Conservation (phyloP, 805 yeast species). For the Schwanniomyces sp. region DNA sequence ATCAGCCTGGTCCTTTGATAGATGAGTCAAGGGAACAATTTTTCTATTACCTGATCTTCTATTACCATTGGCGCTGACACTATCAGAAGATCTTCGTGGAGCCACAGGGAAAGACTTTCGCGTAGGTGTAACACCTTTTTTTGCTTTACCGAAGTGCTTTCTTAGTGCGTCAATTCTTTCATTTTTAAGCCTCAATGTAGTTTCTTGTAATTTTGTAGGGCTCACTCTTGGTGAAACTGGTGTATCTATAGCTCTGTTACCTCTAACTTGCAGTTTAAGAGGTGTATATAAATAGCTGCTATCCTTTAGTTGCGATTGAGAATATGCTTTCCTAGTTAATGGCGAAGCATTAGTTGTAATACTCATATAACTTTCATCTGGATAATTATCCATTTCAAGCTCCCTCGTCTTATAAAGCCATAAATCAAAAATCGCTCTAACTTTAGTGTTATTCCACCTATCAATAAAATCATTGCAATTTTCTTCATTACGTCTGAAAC, state of each 20-base stretch:
- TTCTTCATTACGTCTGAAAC: conserved; percentile 31
- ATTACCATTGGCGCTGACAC: not conserved
- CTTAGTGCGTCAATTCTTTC: conserved; percentile 35
- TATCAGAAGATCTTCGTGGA: not conserved
- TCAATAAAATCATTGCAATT: conserved; percentile 32
- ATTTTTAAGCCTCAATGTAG: conserved; percentile 33
- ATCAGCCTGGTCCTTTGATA: not conserved
- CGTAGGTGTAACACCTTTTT: conserved; percentile 5
- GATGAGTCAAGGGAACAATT: not conserved
- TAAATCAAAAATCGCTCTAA: conserved; percentile 33
- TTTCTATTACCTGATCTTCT: not conserved
- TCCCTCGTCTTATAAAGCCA: conserved; percentile 32
- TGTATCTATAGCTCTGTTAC: not conserved
- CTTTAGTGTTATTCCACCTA: conserved; percentile 28
- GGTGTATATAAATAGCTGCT: conserved; percentile 35
- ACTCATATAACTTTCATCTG: conserved; percentile 17
- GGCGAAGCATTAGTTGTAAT: conserved; percentile 31
- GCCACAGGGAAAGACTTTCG: not conserved
- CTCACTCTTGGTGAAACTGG: conserved; percentile 30
- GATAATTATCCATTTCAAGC: conserved; percentile 1
- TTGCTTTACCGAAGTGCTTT: conserved; percentile 28
- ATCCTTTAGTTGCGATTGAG: conserved; percentile 4
- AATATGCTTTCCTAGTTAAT: conserved; percentile 21
- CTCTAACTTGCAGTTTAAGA: conserved; percentile 22
- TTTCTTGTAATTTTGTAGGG: conserved; percentile 38